Evolutionary conservation across 306 rosid species (phyloP).

Genomic region (Crotalaria pallida): DNA sequence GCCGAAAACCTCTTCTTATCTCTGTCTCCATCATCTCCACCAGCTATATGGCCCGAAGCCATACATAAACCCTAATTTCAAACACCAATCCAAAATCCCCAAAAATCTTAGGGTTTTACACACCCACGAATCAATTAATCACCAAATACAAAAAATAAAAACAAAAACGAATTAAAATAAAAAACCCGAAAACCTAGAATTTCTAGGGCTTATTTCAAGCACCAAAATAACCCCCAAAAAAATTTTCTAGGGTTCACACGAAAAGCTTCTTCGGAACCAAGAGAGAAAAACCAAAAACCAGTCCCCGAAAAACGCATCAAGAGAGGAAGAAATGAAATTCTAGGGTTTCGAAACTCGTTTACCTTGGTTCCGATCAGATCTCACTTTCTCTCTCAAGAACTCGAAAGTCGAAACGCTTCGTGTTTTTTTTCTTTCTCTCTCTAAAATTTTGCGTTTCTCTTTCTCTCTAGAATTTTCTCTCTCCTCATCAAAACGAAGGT

Average conservation of each 20-base stretch:
- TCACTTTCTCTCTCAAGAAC: conserved; percentile 52
- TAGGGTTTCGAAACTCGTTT: conserved; percentile 44
- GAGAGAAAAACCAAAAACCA: neutral
- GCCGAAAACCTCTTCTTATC: conserved; percentile 53
- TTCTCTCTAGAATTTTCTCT: conserved; percentile 31
- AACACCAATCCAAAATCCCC: conserved; percentile 32
- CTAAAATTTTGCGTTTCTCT: conserved; percentile 32
- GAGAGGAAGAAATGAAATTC: neutral
- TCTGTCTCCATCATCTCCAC: conserved; percentile 60
- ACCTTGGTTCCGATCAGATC: conserved; percentile 65
- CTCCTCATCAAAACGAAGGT: conserved; percentile 22
- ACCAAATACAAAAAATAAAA: neutral
- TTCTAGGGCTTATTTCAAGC: conserved; percentile 22
- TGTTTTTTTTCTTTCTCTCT: conserved; percentile 50
- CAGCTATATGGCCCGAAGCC: conserved; percentile 84
- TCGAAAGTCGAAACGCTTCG: neutral
- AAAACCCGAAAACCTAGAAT: conserved; percentile 21
- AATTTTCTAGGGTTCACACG: conserved; percentile 16
- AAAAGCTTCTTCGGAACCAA: neutral
- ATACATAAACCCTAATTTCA: conserved; percentile 83
- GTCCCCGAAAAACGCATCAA: neutral
- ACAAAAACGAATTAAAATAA: neutral
- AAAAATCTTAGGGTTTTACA: conserved; percentile 25
- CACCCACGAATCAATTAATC: conserved; percentile 14
- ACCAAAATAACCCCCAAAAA: neutral